These are phyloP conservation scores for Amauroascus verrucosus DNA, from an alignment of 2,329 filamentous ascomycete genomes.

Conservation along the genomic window DNA sequence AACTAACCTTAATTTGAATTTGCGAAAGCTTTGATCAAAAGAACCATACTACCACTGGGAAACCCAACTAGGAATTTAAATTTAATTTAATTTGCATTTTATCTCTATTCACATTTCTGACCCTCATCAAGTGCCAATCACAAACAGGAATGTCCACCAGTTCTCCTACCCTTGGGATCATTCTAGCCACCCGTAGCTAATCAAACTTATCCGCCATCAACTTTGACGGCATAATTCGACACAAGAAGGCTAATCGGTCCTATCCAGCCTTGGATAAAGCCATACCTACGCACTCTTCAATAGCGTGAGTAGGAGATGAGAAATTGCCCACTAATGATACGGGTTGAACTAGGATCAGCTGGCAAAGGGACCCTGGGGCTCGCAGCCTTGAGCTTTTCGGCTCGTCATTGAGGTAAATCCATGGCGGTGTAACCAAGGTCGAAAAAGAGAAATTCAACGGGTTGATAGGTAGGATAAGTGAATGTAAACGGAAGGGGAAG, in stretches of 20 bases:
- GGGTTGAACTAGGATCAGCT: no score
- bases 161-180: not conserved
- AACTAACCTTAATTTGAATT: not conserved
- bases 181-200: not conserved
- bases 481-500: not conserved
- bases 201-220: not conserved
- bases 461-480: not conserved
- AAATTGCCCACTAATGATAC: not conserved
- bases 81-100: not conserved
- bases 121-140: not conserved
- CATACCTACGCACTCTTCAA: not conserved
- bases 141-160: not conserved
- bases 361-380: no score
- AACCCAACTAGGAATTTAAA: not conserved
- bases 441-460: not conserved
- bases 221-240: not conserved
- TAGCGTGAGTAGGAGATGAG: no score
- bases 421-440: not conserved
- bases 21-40: no score
- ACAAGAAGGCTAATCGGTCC: not conserved
- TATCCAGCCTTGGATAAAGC: not conserved
- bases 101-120: slow-evolving; percentile 3
- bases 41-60: no score
- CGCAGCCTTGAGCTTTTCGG: no score
- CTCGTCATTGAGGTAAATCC: no score